Evolutionary conservation across 192 early-diverging fungal species (phyloP).

Genomic region (Bifiguratus adelaidae): DNA sequence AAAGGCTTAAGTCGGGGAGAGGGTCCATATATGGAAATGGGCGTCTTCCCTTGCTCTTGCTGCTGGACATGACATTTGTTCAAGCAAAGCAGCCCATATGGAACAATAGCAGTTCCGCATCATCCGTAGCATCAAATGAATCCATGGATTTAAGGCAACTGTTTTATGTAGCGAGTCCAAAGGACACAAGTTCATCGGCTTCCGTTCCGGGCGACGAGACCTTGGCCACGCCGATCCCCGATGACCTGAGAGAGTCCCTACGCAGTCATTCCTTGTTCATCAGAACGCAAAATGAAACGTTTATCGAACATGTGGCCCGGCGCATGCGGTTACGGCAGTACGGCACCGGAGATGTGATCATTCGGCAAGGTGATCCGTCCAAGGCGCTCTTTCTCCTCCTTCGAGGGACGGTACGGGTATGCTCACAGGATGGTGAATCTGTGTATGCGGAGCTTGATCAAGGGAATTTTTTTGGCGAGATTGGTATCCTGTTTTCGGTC

Average conservation of each 20-base stretch:
- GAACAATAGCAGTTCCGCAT: no score
- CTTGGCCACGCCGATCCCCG: no score
- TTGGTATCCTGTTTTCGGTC: conserved; percentile 62
- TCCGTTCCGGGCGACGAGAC: no score
- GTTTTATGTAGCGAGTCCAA: no score
- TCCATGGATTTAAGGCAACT: no score
- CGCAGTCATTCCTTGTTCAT: conserved; percentile 20
- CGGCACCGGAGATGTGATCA: conserved; percentile 11
- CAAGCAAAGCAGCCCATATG: no score
- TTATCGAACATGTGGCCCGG: conserved; percentile 15
- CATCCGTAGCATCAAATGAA: no score
- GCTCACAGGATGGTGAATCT: conserved; percentile 33
- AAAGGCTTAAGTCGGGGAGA: no score
- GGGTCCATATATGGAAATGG: no score
- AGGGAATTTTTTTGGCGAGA: conserved; percentile 71
- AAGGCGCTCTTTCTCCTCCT: conserved; percentile 45
- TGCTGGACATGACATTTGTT: no score
- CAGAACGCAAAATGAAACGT: conserved; percentile 15
- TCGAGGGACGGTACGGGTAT: conserved; percentile 33
- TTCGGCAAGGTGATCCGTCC: conserved; percentile 25
- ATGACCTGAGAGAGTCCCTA: conserved; percentile 5
- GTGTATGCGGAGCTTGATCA: conserved; percentile 44
- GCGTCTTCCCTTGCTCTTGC: no score
- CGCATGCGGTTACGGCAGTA: conserved; percentile 17
- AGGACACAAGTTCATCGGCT: no score